Percentiles rank a stretch among this genome's conserved stretches.
These are phyloP conservation scores for Elongisporangium undulatum DNA, from an alignment of 352 stramenopile species.

Conservation along the genomic window DNA sequence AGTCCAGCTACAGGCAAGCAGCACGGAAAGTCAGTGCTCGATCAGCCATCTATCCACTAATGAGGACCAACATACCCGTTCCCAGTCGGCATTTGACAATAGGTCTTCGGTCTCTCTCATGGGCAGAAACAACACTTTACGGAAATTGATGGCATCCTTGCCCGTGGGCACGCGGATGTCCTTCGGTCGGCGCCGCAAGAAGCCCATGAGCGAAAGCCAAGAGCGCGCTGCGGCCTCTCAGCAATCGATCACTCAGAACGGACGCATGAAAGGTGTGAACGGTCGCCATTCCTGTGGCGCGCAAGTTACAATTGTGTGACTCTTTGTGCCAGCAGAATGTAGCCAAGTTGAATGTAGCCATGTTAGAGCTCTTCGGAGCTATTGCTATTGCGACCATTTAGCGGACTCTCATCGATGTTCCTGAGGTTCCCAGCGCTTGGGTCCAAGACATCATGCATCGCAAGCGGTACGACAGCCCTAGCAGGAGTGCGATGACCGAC, in stretches of 20 bases:
- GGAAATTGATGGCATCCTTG: slow-evolving; percentile 71
- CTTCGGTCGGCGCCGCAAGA: slow-evolving; percentile 58
- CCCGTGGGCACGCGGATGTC: slow-evolving; percentile 69
- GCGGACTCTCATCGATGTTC: background rate
- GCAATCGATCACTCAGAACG: background rate
- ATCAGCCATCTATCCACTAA: background rate
- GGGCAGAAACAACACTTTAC: slow-evolving; percentile 73
- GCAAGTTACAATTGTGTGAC: background rate
- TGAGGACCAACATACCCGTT: slow-evolving; percentile 29
- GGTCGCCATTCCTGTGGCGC: background rate
- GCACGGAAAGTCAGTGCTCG: background rate
- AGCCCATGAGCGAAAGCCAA: slow-evolving; percentile 29
- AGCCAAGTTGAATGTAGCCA: background rate
- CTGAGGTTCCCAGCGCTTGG: background rate
- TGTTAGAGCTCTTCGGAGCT: background rate
- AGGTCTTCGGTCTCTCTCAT: slow-evolving; percentile 64
- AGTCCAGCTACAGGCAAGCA: slow-evolving; percentile 42
- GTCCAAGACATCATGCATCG: background rate
- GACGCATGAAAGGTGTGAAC: background rate
- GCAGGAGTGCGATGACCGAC: slow-evolving; percentile 2
- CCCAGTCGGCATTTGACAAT: slow-evolving; percentile 64
- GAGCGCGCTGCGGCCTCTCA: background rate
- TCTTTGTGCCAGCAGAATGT: background rate
- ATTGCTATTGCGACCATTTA: background rate
- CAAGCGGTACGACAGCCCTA: background rate